Evolutionary conservation across 2,329 filamentous ascomycete genomes (phyloP), one percentile per base, ranked within the genome.

Genomic region (Diaporthe australafricana): DNA sequence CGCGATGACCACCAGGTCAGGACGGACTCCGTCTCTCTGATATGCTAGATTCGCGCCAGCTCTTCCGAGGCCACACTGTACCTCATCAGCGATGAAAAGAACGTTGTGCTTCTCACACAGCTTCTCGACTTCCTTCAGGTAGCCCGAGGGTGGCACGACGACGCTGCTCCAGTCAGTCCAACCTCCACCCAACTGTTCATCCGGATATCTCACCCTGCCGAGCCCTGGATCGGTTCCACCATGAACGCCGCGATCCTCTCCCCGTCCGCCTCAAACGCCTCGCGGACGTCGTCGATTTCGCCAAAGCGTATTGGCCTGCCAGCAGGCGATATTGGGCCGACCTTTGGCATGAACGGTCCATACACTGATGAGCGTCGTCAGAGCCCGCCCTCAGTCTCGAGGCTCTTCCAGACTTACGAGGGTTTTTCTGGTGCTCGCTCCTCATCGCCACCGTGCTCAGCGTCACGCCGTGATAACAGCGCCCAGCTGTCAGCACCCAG

Each of bases 131-230:
- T 91, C 91, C 74, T 87, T 89, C 90, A 96, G 95, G 87, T 95
- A 96, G 50, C 88, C 86, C 14, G 93, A 90, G 0, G 92, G 65
- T 22, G 65, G 65, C 2, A 57, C 65, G 20, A 53, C 42, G 20
- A 57, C 40, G 32, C 65, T 68, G 27, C n/a, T 47, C 14, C 25
- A 68, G 40, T 68, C 20, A 56, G 65, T 12, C 35, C 17, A 30
- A 7, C 2, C 93, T 70, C 93, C 93, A 82, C 95, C 93, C 86
- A 95, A n/a, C n/a, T 95, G 83, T 95, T 93, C 76, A 93, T 93
- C 5, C 4, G n/a, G 35, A 57, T 5, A 17, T 16, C 65, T 53
- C 52, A 68, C 65, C 65, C 65, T 5, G 65, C 65, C 25, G 48
- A 68, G 27, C 65, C 65, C 40, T 68, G 65, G 4, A 68, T 47